Evolutionary conservation across 345 rosid genomes (phyloP), one percentile per base, ranked within the genome.

Genomic region (Salix dunnii): DNA sequence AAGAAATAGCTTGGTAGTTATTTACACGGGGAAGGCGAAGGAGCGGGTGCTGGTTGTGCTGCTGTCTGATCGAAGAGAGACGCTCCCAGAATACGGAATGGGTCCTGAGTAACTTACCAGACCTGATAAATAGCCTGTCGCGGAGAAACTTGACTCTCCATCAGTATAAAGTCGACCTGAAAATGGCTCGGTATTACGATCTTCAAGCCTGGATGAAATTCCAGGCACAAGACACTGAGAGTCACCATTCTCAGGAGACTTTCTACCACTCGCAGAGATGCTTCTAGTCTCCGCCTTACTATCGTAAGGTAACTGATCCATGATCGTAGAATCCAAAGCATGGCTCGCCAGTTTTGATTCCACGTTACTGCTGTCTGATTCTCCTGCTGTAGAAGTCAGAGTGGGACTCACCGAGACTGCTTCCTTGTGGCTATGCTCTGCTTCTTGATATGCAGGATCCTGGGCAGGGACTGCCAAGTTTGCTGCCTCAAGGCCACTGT

Each of bases 41-140:
- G 99, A 96, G 76, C 94, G 90, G 71, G 91, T 88, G 82, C 98
- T 96, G 1, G 98, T 87, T 17, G 96, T 87, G 87, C 99, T 96
- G 90, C 97, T 90, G 72, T 96, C 97, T 0, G 98, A 96, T 81
- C 98, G 83, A 71, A 82, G 88, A 18, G 98, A 96, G 70, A 93
- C 83, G 73, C 90, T 91, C 60, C 99, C 98, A 21, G 98, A 88
- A 79, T 79, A 82, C 49, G 92, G 81, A 49, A 91, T 84, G 1
- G 87, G 89, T 35, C 93, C 98, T 2, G 98, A 86, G 80, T 88
- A 89, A 42, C 84, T 88, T 81, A 88, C 88, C 43, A 85, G 86
- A 43, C 94, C 89, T 27, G 92, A 85, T 72, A 85, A 30, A 68
- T 91, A 78, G 48, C 85, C 93, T 55, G 90, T 73, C n/a, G 86